Evolutionary conservation across 495 filamentous ascomycete genomes (phyloP).

Genomic region (Aspergillus heteromorphus): DNA sequence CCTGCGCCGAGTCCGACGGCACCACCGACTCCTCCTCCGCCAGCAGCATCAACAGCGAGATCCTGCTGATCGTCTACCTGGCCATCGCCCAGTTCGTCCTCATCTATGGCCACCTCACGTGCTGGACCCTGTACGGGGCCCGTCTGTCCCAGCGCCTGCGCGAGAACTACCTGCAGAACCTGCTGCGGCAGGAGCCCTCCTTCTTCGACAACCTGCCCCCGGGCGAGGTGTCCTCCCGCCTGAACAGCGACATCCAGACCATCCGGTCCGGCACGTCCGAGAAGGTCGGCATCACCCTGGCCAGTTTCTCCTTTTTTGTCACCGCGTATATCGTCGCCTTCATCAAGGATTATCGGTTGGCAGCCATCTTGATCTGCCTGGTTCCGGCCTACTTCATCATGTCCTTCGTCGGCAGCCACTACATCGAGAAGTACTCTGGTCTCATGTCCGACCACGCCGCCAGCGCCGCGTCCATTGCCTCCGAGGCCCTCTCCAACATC

Average conservation of each 20-base stretch:
- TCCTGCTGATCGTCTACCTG: slow-evolving; percentile 58
- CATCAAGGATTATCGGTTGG: slow-evolving; percentile 46
- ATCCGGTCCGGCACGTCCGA: slow-evolving; percentile 61
- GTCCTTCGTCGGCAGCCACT: slow-evolving; percentile 55
- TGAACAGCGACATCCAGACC: slow-evolving; percentile 55
- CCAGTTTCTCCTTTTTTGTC: slow-evolving; percentile 55
- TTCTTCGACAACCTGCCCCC: slow-evolving; percentile 54
- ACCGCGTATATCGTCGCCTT: slow-evolving; percentile 62
- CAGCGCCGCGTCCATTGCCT: slow-evolving; percentile 44
- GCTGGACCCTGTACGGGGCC: slow-evolving; percentile 57
- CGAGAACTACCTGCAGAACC: slow-evolving; percentile 49
- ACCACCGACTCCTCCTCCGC: slow-evolving; percentile 26
- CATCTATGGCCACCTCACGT: slow-evolving; percentile 49
- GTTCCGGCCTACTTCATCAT: slow-evolving; percentile 63
- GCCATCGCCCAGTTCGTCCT: slow-evolving; percentile 56
- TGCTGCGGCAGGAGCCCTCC: slow-evolving; percentile 56
- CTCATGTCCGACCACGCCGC: slow-evolving; percentile 47
- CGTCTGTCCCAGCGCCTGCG: slow-evolving; percentile 59
- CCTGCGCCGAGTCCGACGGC: slow-evolving; percentile 35
- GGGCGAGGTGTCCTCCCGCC: slow-evolving; percentile 56
- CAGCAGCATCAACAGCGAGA: slow-evolving; percentile 47
- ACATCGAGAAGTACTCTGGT: slow-evolving; percentile 54
- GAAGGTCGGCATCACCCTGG: slow-evolving; percentile 59
- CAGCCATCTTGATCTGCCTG: slow-evolving; percentile 46
- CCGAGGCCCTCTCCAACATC: slow-evolving; percentile 42